Evolutionary conservation across 129 eudicot genomes (phyloP).

Genomic region (Escallonia herrerae): DNA sequence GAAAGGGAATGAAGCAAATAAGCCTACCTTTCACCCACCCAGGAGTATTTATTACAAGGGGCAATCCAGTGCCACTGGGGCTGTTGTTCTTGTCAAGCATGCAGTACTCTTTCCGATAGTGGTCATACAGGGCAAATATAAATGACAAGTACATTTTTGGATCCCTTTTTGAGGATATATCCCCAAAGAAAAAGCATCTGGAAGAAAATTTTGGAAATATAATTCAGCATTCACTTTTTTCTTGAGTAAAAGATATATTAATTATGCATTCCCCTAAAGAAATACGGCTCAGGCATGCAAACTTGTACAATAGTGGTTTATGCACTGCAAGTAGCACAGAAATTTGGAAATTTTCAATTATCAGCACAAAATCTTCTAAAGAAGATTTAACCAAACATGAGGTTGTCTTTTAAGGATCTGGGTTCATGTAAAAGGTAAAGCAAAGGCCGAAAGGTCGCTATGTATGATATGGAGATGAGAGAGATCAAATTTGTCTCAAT

Average conservation of each 20-base stretch:
- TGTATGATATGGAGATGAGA: too few species aligned
- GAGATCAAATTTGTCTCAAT: background rate
- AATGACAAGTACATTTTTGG: conserved; percentile 54
- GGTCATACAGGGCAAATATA: conserved; percentile 52
- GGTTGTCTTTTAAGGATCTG: background rate
- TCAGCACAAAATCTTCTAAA: too few species aligned
- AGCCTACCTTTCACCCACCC: conserved; percentile 95
- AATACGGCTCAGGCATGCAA: background rate
- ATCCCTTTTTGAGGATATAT: conserved; percentile 82
- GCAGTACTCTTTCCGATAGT: conserved; percentile 40
- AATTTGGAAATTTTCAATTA: too few species aligned
- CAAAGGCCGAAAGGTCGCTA: background rate
- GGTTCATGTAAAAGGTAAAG: background rate
- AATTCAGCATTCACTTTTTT: background rate
- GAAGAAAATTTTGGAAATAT: conserved; percentile 7
- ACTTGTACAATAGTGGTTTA: background rate
- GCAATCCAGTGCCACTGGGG: conserved; percentile 34
- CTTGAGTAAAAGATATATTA: too few species aligned
- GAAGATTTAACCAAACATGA: background rate
- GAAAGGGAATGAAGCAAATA: conserved; percentile 1
- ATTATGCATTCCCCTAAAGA: too few species aligned
- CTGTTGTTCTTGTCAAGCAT: conserved; percentile 13
- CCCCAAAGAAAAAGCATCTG: conserved; percentile 97
- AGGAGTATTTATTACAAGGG: conserved; percentile 83
- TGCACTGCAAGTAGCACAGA: background rate